Conservation (phyloP, 257 asterid species). For the Cynanchum wilfordii region DNA sequence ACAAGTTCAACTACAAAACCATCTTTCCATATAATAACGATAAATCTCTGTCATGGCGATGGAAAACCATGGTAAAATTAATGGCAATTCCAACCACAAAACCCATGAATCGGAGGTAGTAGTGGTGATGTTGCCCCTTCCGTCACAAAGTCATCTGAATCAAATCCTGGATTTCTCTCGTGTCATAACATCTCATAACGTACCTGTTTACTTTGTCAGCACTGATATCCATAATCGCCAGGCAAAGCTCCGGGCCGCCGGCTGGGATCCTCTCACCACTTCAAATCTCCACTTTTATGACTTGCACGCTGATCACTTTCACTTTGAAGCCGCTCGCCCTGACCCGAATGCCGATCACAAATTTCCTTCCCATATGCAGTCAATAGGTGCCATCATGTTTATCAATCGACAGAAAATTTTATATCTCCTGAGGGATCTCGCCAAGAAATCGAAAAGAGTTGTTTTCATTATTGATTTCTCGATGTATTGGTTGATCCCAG, state of each 20-base stretch:
- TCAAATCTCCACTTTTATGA: conserved; percentile 35
- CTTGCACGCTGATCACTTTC: background rate
- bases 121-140: conserved; percentile 13
- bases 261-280: conserved; percentile 14
- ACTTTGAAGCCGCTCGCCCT: conserved; percentile 26
- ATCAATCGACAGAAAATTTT: conserved; percentile 29
- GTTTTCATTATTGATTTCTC: conserved; percentile 38
- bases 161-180: conserved; percentile 17
- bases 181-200: conserved; percentile 10
- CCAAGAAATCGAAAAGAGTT: conserved; percentile 20
- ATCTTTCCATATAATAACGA: background rate
- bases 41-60: background rate
- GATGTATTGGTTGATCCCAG: conserved; percentile 46
- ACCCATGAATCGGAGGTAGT: background rate
- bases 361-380: conserved; percentile 45
- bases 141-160: conserved; percentile 20
- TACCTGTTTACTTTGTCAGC: conserved; percentile 7
- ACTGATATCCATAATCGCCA: conserved; percentile 7
- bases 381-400: conserved; percentile 23
- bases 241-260: conserved; percentile 10
- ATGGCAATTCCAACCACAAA: too few species aligned
- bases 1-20: too few species aligned
- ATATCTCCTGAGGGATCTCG: conserved; percentile 13
- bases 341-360: conserved; percentile 32
- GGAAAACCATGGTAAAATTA: too few species aligned